Conservation (phyloP, 148 eudicot species). For the Silene uniflora region DNA sequence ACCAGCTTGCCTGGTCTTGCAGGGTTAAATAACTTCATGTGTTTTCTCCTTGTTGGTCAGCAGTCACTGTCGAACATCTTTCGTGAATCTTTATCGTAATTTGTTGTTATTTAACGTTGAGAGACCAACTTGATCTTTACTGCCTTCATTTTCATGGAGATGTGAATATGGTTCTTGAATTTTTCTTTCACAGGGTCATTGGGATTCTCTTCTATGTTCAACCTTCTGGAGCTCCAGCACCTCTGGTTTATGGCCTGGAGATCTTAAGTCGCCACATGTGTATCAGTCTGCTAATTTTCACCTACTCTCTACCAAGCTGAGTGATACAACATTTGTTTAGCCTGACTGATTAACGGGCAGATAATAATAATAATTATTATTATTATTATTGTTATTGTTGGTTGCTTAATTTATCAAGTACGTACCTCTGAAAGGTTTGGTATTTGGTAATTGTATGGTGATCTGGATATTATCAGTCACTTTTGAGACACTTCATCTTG, state of each 20-base stretch:
- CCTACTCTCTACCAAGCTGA: constrained; percentile 11
- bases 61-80: neutral
- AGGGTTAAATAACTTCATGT: neutral
- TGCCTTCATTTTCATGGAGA: neutral
- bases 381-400: neutral
- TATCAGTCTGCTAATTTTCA: constrained; percentile 8
- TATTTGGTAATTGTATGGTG: neutral
- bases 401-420: neutral
- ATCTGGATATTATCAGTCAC: neutral
- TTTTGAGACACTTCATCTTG: neutral
- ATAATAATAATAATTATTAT: neutral
- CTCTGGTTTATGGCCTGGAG: neutral
- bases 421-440: too few species aligned
- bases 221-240: neutral
- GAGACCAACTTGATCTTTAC: neutral
- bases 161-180: neutral
- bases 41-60: neutral
- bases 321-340: neutral
- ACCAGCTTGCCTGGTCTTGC: neutral
- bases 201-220: neutral
- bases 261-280: neutral
- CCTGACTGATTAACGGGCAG: neutral
- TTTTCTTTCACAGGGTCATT: constrained; percentile 17
- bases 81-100: neutral
- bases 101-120: neutral